Conservation (phyloP, 192 early-diverging fungal species). For the Oehlia diaphana region DNA sequence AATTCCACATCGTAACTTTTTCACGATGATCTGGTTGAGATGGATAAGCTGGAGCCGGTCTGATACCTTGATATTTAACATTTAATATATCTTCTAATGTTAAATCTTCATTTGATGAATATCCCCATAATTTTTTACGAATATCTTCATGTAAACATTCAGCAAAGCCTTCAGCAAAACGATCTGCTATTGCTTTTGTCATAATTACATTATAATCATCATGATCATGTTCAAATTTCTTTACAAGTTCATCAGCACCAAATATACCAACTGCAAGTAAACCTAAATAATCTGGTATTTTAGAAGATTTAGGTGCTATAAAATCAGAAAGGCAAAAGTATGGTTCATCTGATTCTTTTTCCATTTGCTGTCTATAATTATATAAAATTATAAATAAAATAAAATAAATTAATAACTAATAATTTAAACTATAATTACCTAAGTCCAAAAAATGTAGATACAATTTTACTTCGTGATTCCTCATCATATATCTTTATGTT, state of each 20-base stretch:
- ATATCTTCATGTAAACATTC: constrained; percentile 89
- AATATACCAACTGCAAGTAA: constrained; percentile 91
- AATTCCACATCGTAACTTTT: constrained; percentile 90
- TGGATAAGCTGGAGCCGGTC: constrained; percentile 94
- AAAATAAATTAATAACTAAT: too few species aligned
- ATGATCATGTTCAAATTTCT: constrained; percentile 73
- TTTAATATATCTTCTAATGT: constrained; percentile 79
- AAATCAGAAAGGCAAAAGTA: constrained; percentile 92
- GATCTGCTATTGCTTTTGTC: constrained; percentile 94
- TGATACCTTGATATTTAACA: constrained; percentile 94
- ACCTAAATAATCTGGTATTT: constrained; percentile 84
- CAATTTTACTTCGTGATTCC: constrained; percentile 65
- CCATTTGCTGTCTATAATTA: constrained; percentile 37
- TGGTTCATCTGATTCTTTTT: constrained; percentile 78
- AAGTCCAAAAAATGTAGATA: constrained; percentile 83
- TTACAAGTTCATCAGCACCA: constrained; percentile 85
- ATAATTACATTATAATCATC: constrained; percentile 95
- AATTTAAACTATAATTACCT: constrained; percentile 55
- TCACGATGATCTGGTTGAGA: constrained; percentile 95
- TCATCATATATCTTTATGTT: constrained; percentile 62
- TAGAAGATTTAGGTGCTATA: constrained; percentile 76
- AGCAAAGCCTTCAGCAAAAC: constrained; percentile 89
- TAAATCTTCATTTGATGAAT: constrained; percentile 75
- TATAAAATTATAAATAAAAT: not conserved
- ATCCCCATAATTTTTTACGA: constrained; percentile 89